Conservation (phyloP, 352 stramenopile genomes). For the Globisporangium takayamanum region DNA sequence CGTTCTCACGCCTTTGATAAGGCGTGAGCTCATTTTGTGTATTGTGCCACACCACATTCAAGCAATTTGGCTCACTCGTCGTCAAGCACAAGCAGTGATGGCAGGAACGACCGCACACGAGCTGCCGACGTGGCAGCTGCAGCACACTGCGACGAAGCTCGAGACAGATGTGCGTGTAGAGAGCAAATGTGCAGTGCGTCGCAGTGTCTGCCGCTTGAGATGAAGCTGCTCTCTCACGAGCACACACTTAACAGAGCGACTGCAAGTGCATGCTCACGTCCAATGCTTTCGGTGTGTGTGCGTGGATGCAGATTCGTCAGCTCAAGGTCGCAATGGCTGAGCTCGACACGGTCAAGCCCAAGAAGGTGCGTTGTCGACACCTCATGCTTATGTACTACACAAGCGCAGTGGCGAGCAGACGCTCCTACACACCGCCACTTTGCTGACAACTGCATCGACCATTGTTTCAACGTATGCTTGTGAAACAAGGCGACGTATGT, state of each 20-base stretch:
- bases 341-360: constrained; percentile 58
- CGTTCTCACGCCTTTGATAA: not conserved
- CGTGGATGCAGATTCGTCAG: constrained; percentile 51
- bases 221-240: too few relatives aligned
- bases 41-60: not conserved
- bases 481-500: constrained; percentile 48
- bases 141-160: constrained; percentile 25
- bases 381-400: not conserved
- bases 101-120: not conserved
- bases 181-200: not conserved
- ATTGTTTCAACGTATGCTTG: too few relatives aligned
- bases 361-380: constrained; percentile 32
- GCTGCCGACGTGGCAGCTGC: constrained; percentile 31
- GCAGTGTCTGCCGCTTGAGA: not conserved
- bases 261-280: too few relatives aligned
- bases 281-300: not conserved
- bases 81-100: not conserved
- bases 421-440: not conserved
- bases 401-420: not conserved
- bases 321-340: constrained; percentile 70
- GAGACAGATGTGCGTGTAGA: constrained; percentile 11
- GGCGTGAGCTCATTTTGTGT: not conserved
- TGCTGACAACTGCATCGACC: too few relatives aligned
- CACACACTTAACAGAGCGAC: too few relatives aligned
- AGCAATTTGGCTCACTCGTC: not conserved